A percentile compares a stretch with the other conserved stretches of the same genome.
These are phyloP conservation scores for Lepiota brunneoincarnata DNA, from an alignment of 768 basidiomycete species.

Conservation along the genomic window DNA sequence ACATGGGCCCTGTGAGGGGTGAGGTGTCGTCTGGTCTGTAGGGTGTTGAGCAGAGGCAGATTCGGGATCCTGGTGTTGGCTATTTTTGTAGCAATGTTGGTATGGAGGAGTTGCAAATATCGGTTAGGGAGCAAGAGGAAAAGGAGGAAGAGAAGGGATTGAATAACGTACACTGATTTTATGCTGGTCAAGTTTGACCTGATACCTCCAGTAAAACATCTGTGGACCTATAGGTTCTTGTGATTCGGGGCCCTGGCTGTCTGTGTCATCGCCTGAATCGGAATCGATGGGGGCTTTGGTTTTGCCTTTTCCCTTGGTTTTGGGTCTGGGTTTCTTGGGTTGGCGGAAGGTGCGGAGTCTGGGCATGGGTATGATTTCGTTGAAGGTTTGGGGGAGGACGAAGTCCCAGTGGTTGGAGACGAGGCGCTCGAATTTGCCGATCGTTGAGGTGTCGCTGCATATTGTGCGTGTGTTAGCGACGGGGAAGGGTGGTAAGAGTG, in stretches of 20 bases:
- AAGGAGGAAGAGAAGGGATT: too few relatives aligned
- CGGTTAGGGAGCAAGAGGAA: neutral
- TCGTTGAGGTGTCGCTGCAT: conserved; percentile 33
- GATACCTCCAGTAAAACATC: conserved; percentile 48
- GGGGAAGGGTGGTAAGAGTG: neutral
- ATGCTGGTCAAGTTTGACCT: conserved; percentile 30
- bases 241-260: conserved; percentile 13
- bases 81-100: conserved; percentile 15
- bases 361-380: conserved; percentile 30
- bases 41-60: conserved; percentile 44
- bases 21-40: conserved; percentile 41
- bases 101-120: too few relatives aligned
- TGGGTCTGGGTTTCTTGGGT: neutral
- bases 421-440: conserved; percentile 48
- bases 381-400: conserved; percentile 41
- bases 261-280: conserved; percentile 32
- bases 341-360: neutral
- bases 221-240: conserved; percentile 39
- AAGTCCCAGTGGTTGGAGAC: conserved; percentile 47
- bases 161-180: conserved; percentile 32
- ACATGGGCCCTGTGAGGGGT: conserved; percentile 32
- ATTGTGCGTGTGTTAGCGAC: neutral
- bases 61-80: conserved; percentile 36
- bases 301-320: neutral
- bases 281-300: conserved; percentile 30